A percentile compares a stretch with the other conserved stretches of the same genome.
phyloP scores from a whole-genome alignment of 139 green algal species.

The Chlorella vulgaris region DNA sequence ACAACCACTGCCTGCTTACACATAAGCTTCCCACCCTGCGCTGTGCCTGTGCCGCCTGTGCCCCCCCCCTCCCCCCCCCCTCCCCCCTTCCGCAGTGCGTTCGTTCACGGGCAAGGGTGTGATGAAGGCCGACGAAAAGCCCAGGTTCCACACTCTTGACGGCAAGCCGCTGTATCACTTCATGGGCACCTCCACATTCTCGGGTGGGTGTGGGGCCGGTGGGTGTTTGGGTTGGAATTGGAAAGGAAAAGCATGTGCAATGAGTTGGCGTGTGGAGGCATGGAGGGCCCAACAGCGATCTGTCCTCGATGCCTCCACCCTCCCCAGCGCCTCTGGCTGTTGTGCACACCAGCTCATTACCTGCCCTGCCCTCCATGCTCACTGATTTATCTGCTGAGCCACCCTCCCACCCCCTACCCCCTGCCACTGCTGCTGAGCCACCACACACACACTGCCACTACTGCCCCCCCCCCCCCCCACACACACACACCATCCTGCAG shows the following conservation, averaged over 20 bases:
- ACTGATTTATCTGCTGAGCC: background rate
- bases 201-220: background rate
- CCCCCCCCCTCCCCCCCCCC: background rate
- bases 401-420: background rate
- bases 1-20: background rate
- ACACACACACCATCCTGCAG: conserved; percentile 15
- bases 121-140: conserved; percentile 88
- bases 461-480: background rate
- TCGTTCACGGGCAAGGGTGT: conserved; percentile 89
- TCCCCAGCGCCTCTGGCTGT: too few species aligned
- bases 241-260: too few species aligned
- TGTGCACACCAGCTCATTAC: background rate
- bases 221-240: background rate
- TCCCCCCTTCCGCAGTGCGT: conserved; percentile 53
- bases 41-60: background rate
- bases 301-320: too few species aligned
- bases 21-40: background rate
- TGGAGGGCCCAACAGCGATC: too few species aligned
- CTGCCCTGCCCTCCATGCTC: background rate
- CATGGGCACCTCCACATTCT: conserved; percentile 98
- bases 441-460: background rate
- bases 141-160: conserved; percentile 81
- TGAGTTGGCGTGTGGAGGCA: too few species aligned
- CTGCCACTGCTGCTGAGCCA: too few species aligned
- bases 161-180: conserved; percentile 97